These are phyloP conservation scores for Suillus lakei DNA, from an alignment of 768 basidiomycete genomes.

Conservation along the genomic window DNA sequence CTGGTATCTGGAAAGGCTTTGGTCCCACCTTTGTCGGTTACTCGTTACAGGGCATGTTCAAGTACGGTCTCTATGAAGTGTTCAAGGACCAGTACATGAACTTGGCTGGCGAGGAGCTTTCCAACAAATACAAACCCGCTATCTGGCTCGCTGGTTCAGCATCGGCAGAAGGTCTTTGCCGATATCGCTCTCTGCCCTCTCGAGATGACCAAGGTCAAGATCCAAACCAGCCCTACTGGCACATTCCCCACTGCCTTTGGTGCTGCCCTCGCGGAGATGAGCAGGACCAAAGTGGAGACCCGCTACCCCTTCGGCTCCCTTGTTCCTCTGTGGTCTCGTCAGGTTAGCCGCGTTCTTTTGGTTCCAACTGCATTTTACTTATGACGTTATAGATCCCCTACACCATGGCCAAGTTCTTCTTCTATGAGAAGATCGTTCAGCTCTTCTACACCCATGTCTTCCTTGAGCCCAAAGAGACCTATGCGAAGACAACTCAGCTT, in stretches of 20 bases:
- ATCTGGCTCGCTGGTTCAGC: slow-evolving; percentile 96
- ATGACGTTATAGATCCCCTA: slow-evolving; percentile 76
- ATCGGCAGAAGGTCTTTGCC: slow-evolving; percentile 93
- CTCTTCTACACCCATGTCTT: slow-evolving; percentile 90
- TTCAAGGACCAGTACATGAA: slow-evolving; percentile 96
- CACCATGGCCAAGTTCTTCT: slow-evolving; percentile 99
- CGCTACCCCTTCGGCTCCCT: slow-evolving; percentile 87
- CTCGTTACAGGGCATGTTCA: slow-evolving; percentile 97
- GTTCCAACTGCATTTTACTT: neutral
- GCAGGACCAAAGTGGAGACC: slow-evolving; percentile 65
- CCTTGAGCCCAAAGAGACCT: slow-evolving; percentile 75
- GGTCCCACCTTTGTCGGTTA: slow-evolving; percentile 94
- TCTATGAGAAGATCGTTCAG: slow-evolving; percentile 88
- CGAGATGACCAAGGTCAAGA: slow-evolving; percentile 93
- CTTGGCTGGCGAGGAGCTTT: slow-evolving; percentile 81
- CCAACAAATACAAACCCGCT: slow-evolving; percentile 80
- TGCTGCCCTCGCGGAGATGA: slow-evolving; percentile 75
- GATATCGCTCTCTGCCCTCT: slow-evolving; percentile 95
- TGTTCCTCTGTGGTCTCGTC: slow-evolving; percentile 87
- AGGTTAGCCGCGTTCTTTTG: slow-evolving; percentile 47
- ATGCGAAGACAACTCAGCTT: slow-evolving; percentile 84
- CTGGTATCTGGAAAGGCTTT: slow-evolving; percentile 93
- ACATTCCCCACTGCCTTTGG: slow-evolving; percentile 81
- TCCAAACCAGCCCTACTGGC: slow-evolving; percentile 76
- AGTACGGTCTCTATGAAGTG: slow-evolving; percentile 96